phyloP scores from a whole-genome alignment of 2,329 filamentous ascomycete genomes.

The Rutstroemia sp. region DNA sequence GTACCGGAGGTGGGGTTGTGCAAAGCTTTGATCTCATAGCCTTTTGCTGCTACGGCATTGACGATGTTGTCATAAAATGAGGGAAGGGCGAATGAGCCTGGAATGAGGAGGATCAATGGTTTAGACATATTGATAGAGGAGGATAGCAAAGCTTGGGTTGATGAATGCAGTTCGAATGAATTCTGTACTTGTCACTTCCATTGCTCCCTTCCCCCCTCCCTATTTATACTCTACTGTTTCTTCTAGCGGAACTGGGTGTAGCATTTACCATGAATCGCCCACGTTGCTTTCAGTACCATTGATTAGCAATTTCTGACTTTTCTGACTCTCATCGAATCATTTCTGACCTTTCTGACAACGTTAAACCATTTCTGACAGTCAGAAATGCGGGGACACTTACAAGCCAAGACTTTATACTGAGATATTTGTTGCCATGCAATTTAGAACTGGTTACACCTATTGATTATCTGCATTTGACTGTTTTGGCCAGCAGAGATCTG shows the following conservation, averaged over 20 bases:
- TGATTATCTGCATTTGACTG: too few relatives aligned
- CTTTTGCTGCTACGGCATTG: constrained; percentile 6
- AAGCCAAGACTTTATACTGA: too few relatives aligned
- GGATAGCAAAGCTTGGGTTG: background rate
- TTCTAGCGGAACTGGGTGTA: background rate
- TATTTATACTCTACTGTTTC: background rate
- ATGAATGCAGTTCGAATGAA: background rate
- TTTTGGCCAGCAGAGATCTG: too few relatives aligned
- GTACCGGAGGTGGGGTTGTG: background rate
- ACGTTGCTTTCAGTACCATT: background rate
- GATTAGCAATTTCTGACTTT: background rate
- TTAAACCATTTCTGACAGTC: background rate
- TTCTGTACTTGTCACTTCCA: background rate
- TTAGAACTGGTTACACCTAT: too few relatives aligned
- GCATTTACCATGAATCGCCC: background rate
- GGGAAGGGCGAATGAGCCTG: constrained; percentile 14
- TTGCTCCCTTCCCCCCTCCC: too few relatives aligned
- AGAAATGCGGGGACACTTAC: background rate
- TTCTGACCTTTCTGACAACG: background rate
- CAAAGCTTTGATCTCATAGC: constrained; percentile 9
- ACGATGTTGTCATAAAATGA: constrained; percentile 11
- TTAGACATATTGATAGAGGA: constrained; percentile 4
- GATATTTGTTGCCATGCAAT: too few relatives aligned
- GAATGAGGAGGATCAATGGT: constrained; percentile 14
- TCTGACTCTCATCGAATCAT: background rate